Conservation (phyloP, 441 rosid species). For the Croton setiger region DNA sequence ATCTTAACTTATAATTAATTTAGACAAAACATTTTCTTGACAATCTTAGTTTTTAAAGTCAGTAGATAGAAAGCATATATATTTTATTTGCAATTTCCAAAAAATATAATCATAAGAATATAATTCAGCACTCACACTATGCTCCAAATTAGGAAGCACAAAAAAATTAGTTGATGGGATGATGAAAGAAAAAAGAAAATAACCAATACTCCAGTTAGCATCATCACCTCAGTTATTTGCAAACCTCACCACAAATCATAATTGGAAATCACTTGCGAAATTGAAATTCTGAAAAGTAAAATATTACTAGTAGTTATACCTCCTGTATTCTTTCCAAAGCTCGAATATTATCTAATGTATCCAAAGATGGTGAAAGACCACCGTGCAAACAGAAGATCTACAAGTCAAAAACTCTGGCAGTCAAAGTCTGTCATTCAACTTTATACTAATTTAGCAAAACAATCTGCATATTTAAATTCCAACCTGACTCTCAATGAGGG, state of each 20-base stretch:
- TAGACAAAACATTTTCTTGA: background rate
- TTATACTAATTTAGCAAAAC: constrained; percentile 1
- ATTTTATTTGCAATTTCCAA: background rate
- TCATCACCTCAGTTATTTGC: background rate
- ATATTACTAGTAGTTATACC: constrained; percentile 39
- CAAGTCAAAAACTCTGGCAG: constrained; percentile 9
- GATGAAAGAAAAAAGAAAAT: background rate
- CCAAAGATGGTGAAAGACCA: constrained; percentile 94
- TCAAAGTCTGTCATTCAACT: constrained; percentile 20
- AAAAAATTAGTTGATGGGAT: background rate
- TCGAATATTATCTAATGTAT: constrained; percentile 92
- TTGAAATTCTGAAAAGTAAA: background rate
- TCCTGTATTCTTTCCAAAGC: constrained; percentile 96
- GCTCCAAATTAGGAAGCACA: background rate
- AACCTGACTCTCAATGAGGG: constrained; percentile 99
- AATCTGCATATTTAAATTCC: constrained; percentile 16
- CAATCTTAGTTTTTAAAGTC: background rate
- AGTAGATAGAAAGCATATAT: background rate
- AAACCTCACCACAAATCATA: background rate
- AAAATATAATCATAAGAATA: background rate
- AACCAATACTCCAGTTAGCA: background rate
- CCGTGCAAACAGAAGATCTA: constrained; percentile 98
- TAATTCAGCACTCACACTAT: background rate
- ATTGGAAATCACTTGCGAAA: background rate
- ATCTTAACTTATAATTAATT: background rate